Conservation (phyloP, 2,329 filamentous ascomycete species). For the Fusarium sp. region DNA sequence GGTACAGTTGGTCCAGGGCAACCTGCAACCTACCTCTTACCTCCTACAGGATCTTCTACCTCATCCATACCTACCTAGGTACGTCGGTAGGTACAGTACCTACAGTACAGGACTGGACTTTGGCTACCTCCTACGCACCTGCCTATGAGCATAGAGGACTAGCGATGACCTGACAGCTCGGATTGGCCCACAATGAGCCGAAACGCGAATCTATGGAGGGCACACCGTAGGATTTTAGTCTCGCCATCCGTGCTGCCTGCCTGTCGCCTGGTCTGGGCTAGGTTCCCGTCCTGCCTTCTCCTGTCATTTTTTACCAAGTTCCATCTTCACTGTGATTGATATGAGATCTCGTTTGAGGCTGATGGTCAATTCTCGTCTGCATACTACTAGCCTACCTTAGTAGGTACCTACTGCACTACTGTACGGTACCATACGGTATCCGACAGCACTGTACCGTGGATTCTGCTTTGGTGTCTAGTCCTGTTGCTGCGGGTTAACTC, state of each 20-base stretch:
- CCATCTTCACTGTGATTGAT: constrained; percentile 29
- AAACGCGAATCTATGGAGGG: constrained; percentile 9
- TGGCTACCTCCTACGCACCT: background rate
- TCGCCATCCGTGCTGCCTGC: constrained; percentile 32
- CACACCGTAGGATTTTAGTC: constrained; percentile 27
- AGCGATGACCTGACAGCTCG: background rate
- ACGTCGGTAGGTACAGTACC: too few species aligned
- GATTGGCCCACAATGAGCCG: constrained; percentile 15
- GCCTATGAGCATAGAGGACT: background rate
- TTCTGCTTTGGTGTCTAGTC: background rate
- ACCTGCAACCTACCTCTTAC: constrained; percentile 8
- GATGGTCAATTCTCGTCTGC: constrained; percentile 44
- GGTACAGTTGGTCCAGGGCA: constrained; percentile 16
- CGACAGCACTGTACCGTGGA: background rate
- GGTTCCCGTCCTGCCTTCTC: constrained; percentile 13
- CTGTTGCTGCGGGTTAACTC: background rate
- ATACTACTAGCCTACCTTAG: constrained; percentile 18
- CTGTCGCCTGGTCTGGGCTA: background rate
- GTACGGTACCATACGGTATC: background rate
- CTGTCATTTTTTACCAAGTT: constrained; percentile 42
- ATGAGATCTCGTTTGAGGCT: constrained; percentile 46
- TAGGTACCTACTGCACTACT: background rate
- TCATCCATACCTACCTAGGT: too few species aligned
- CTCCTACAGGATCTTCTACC: too few species aligned
- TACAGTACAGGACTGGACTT: too few species aligned